Evolutionary conservation across 2,329 filamentous ascomycete genomes (phyloP).

Genomic region (Colletotrichum sidae): DNA sequence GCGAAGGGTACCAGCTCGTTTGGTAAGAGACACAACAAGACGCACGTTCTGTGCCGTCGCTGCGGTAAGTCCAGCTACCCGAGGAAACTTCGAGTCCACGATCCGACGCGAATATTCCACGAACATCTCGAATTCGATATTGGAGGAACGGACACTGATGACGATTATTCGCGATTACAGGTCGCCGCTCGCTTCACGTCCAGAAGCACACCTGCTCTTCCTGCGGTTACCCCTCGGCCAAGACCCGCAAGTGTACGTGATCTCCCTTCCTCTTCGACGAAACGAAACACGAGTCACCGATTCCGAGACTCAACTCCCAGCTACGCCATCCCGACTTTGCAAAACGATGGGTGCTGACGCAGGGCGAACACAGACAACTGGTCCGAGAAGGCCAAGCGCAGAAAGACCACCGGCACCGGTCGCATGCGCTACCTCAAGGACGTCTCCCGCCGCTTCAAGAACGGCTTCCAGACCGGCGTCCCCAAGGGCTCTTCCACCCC

Average conservation of each 20-base stretch:
- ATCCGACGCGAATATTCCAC: conserved; percentile 2
- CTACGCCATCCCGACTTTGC: neutral
- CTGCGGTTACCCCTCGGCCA: conserved; percentile 97
- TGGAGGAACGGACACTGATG: neutral
- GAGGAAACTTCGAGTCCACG: conserved; percentile 28
- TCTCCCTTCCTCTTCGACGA: conserved; percentile 23
- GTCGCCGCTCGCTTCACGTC: conserved; percentile 97
- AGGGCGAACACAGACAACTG: conserved; percentile 82
- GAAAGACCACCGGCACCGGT: conserved; percentile 98
- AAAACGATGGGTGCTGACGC: conserved; percentile 23
- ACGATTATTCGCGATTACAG: conserved; percentile 56
- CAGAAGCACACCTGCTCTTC: conserved; percentile 98
- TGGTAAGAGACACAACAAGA: conserved; percentile 89
- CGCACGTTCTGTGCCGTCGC: conserved; percentile 97
- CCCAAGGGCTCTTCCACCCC: conserved; percentile 86
- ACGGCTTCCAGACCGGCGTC: conserved; percentile 93
- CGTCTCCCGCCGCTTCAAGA: conserved; percentile 93
- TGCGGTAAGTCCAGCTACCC: conserved; percentile 79
- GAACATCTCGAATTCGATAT: conserved; percentile 6
- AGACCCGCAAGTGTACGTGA: conserved; percentile 97
- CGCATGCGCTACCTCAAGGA: conserved; percentile 95
- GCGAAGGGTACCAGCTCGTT: conserved; percentile 70
- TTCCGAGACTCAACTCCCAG: neutral
- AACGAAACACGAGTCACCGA: neutral
- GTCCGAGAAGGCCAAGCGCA: conserved; percentile 99